A percentile compares a stretch with the other conserved stretches of the same genome.
These are phyloP conservation scores for Yarrowia galli DNA, from an alignment of 1,139 yeast genomes.

Conservation along the genomic window DNA sequence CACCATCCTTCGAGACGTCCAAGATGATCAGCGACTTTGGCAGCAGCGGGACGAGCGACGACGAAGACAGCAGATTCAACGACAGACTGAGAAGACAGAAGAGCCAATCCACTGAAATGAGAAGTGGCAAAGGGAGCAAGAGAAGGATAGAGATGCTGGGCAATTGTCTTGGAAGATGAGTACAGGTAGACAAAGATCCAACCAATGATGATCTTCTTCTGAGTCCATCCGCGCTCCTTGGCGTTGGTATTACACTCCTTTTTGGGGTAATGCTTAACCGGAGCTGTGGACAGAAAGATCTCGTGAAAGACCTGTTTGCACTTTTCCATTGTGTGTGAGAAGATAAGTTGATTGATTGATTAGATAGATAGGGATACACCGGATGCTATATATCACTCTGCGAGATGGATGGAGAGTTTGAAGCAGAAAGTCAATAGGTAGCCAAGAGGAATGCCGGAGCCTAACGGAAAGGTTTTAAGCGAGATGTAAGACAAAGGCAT, in stretches of 20 bases:
- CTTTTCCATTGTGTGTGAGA: conserved; percentile 4
- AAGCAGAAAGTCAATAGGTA: neutral
- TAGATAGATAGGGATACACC: neutral
- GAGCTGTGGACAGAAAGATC: neutral
- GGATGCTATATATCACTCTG: neutral
- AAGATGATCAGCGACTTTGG: conserved; percentile 9
- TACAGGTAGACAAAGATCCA: conserved; percentile 32
- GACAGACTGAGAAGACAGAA: conserved; percentile 18
- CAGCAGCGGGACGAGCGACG: conserved; percentile 28
- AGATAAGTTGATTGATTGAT: conserved; percentile 15
- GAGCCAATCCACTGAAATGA: conserved; percentile 14
- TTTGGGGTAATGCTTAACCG: conserved; percentile 9
- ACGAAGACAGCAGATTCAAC: conserved; percentile 16
- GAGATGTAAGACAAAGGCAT: neutral
- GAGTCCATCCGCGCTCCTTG: conserved; percentile 27
- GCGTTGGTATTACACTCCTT: conserved; percentile 28
- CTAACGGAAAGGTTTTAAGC: conserved; percentile 1
- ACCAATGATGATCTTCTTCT: conserved; percentile 19
- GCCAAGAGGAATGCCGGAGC: conserved; percentile 14
- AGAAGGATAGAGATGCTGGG: conserved; percentile 41
- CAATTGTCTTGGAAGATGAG: conserved; percentile 9
- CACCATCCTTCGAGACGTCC: conserved; percentile 17
- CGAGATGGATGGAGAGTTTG: neutral
- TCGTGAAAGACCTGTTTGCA: conserved; percentile 5
- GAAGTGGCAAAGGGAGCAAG: conserved; percentile 41